Evolutionary conservation across 2,329 filamentous ascomycete genomes (phyloP).

Genomic region (Cryphonectria carpinicola): DNA sequence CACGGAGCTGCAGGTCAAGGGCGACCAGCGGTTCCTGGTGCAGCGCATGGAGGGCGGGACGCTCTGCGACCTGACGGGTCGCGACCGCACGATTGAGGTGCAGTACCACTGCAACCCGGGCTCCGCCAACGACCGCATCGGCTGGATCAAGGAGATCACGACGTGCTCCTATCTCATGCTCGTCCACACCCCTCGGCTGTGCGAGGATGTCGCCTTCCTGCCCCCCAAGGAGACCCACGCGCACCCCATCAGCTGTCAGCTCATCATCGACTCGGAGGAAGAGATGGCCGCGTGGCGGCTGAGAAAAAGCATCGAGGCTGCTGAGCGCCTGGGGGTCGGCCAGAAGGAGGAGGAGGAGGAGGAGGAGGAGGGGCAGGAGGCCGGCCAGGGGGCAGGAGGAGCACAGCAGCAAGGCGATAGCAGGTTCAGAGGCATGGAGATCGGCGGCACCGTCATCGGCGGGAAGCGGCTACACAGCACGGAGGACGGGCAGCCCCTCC

Average conservation of each 20-base stretch:
- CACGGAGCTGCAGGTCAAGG: slow-evolving; percentile 77
- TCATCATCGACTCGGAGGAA: slow-evolving; percentile 64
- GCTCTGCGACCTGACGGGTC: slow-evolving; percentile 82
- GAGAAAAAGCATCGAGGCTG: slow-evolving; percentile 44
- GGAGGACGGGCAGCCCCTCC: slow-evolving; percentile 51
- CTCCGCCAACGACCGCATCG: slow-evolving; percentile 73
- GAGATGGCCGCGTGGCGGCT: slow-evolving; percentile 46
- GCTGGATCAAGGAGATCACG: slow-evolving; percentile 89
- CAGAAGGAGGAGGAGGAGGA: slow-evolving; percentile 30
- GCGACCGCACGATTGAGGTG: slow-evolving; percentile 81
- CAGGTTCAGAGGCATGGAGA: slow-evolving; percentile 41
- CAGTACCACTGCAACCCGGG: slow-evolving; percentile 80
- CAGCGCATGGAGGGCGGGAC: slow-evolving; percentile 82
- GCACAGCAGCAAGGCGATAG: slow-evolving; percentile 12
- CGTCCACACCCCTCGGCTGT: slow-evolving; percentile 85
- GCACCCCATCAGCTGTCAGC: slow-evolving; percentile 75
- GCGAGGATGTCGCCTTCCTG: slow-evolving; percentile 83
- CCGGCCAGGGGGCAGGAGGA: slow-evolving; percentile 15
- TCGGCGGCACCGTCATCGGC: slow-evolving; percentile 60
- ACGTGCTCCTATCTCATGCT: slow-evolving; percentile 95
- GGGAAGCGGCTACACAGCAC: slow-evolving; percentile 52
- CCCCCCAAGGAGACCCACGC: slow-evolving; percentile 78
- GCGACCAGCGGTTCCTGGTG: slow-evolving; percentile 83
- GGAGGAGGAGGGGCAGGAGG: slow-evolving; percentile 23
- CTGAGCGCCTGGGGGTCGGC: slow-evolving; percentile 37